phyloP scores from a whole-genome alignment of 768 basidiomycete species.

The Cytidiella melzeri region DNA sequence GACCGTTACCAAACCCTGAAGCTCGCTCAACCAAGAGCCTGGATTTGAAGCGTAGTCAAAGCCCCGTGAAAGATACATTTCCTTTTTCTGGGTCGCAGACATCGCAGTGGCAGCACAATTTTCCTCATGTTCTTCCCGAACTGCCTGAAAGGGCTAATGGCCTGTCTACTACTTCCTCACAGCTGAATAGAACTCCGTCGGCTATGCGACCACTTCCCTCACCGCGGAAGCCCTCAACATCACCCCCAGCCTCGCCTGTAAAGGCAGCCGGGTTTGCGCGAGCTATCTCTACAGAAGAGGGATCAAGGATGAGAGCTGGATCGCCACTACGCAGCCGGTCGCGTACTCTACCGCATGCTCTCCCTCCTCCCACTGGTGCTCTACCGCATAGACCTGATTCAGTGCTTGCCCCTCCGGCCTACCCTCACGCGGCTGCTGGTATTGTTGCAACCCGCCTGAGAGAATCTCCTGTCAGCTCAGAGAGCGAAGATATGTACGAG shows the following conservation, averaged over 20 bases:
- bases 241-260: slow-evolving; percentile 4
- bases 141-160: neutral
- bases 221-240: neutral
- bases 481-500: slow-evolving; percentile 14
- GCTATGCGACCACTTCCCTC: slow-evolving; percentile 5
- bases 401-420: neutral
- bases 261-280: neutral
- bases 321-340: neutral
- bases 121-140: slow-evolving; percentile 21
- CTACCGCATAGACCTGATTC: slow-evolving; percentile 2
- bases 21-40: slow-evolving; percentile 14
- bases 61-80: slow-evolving; percentile 12
- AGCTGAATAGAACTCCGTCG: neutral
- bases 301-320: neutral
- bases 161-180: neutral
- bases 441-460: neutral
- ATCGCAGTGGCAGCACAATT: slow-evolving; percentile 25
- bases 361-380: neutral
- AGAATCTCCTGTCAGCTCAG: slow-evolving; percentile 8
- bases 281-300: neutral
- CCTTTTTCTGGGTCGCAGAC: neutral
- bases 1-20: slow-evolving; percentile 20
- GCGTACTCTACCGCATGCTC: slow-evolving; percentile 4
- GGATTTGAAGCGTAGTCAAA: slow-evolving; percentile 8
- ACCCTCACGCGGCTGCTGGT: neutral